Conservation (phyloP, 2,329 filamentous ascomycete species). For the Allantophomopsis cytisporea region DNA sequence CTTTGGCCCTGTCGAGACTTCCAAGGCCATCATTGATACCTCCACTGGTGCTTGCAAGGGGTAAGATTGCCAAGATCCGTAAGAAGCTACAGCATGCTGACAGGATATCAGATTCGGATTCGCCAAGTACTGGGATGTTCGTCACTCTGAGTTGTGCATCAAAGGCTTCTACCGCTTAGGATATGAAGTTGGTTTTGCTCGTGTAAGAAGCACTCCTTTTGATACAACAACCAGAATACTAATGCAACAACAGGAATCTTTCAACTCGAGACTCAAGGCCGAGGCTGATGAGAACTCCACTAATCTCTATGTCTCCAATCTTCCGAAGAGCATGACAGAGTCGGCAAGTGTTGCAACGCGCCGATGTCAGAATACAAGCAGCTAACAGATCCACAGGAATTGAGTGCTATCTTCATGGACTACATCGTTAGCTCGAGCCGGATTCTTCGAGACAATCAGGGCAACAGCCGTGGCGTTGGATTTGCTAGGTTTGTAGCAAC, state of each 20-base stretch:
- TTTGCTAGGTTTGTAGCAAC: slow-evolving; percentile 70
- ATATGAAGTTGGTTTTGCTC: slow-evolving; percentile 94
- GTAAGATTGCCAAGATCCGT: slow-evolving; percentile 32
- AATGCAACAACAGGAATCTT: slow-evolving; percentile 60
- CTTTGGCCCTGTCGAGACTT: slow-evolving; percentile 90
- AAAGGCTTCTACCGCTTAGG: slow-evolving; percentile 87
- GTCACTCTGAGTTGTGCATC: slow-evolving; percentile 90
- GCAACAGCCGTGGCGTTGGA: slow-evolving; percentile 89
- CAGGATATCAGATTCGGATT: slow-evolving; percentile 67
- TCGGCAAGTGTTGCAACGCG: slow-evolving; percentile 38
- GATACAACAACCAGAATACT: slow-evolving; percentile 3
- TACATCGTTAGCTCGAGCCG: slow-evolving; percentile 85
- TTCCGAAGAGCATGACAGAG: slow-evolving; percentile 86
- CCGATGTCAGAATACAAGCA: too few species aligned
- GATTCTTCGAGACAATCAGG: slow-evolving; percentile 83
- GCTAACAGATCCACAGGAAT: slow-evolving; percentile 36
- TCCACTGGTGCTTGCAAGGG: slow-evolving; percentile 92
- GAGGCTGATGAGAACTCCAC: slow-evolving; percentile 82
- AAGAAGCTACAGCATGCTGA: not conserved
- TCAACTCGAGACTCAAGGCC: slow-evolving; percentile 95
- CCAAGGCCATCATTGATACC: slow-evolving; percentile 96
- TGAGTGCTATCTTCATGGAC: slow-evolving; percentile 64
- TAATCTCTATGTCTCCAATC: slow-evolving; percentile 95
- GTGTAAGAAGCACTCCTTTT: slow-evolving; percentile 37
- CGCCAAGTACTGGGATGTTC: slow-evolving; percentile 81